Percentiles rank a stretch among this genome's conserved stretches.
Evolutionary conservation across 1,284 basidiomycete genomes (phyloP).

Genomic region (Cutaneotrichosporon cutaneum): DNA sequence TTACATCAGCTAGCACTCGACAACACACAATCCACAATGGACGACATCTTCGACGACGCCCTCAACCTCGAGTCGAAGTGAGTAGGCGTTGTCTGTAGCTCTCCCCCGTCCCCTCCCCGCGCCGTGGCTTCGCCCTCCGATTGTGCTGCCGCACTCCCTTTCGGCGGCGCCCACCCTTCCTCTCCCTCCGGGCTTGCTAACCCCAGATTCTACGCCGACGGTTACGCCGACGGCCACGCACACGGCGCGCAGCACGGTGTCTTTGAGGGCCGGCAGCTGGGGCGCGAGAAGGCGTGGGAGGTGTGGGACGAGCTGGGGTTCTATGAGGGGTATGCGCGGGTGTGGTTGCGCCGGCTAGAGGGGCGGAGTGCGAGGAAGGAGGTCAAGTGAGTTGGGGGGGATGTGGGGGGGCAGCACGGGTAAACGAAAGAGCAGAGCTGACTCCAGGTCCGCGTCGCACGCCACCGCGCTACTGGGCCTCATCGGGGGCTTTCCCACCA

Average conservation of each 20-base stretch:
- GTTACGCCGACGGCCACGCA: slow-evolving; percentile 71
- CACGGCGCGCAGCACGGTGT: slow-evolving; percentile 87
- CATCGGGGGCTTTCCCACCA: slow-evolving; percentile 70
- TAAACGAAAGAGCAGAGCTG: slow-evolving; percentile 6
- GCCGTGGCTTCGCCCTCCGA: neutral
- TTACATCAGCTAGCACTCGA: neutral
- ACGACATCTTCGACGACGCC: slow-evolving; percentile 15
- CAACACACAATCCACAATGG: neutral
- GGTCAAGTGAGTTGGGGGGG: slow-evolving; percentile 29
- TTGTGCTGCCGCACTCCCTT: neutral
- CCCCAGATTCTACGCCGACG: slow-evolving; percentile 72
- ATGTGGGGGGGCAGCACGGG: too few species aligned
- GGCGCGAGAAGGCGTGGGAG: slow-evolving; percentile 87
- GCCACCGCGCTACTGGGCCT: slow-evolving; percentile 68
- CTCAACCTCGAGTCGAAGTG: slow-evolving; percentile 23
- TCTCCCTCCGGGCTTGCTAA: neutral
- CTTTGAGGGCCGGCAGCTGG: slow-evolving; percentile 88
- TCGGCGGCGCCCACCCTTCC: neutral
- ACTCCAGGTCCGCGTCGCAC: slow-evolving; percentile 58
- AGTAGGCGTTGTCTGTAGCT: slow-evolving; percentile 3
- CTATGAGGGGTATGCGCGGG: slow-evolving; percentile 76
- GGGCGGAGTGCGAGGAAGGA: slow-evolving; percentile 25
- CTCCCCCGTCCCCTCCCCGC: too few species aligned
- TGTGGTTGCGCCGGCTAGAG: slow-evolving; percentile 62
- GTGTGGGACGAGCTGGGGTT: slow-evolving; percentile 96